phyloP scores from a whole-genome alignment of 1,284 basidiomycete species.

The Pseudozyma pruni region DNA sequence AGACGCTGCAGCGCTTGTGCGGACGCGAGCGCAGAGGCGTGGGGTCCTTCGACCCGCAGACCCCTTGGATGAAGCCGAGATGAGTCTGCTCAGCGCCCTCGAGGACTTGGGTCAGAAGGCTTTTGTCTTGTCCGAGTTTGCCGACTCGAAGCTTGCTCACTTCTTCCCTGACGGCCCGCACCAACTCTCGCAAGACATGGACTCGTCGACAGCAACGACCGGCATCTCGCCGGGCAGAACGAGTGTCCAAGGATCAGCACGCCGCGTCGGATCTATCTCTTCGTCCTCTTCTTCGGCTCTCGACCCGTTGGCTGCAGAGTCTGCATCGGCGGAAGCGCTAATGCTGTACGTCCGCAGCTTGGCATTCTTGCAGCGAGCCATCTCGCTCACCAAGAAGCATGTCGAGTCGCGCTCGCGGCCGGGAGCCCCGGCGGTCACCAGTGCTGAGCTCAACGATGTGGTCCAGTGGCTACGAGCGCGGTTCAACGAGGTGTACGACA shows the following conservation, averaged over 20 bases:
- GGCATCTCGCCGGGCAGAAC: constrained; percentile 30
- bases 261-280: constrained; percentile 30
- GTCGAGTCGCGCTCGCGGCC: constrained; percentile 62
- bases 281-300: constrained; percentile 43
- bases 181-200: constrained; percentile 42
- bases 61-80: constrained; percentile 71
- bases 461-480: constrained; percentile 73
- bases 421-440: constrained; percentile 59
- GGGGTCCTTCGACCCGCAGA: constrained; percentile 44
- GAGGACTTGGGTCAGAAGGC: constrained; percentile 96
- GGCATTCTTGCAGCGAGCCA: constrained; percentile 90
- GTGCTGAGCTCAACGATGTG: constrained; percentile 72
- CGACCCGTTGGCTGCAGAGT: constrained; percentile 57
- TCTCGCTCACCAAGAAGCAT: constrained; percentile 71
- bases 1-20: constrained; percentile 57
- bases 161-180: constrained; percentile 72
- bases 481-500: constrained; percentile 74
- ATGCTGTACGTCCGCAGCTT: constrained; percentile 93
- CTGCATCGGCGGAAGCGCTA: constrained; percentile 77
- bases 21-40: constrained; percentile 60
- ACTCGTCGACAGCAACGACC: constrained; percentile 26
- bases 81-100: constrained; percentile 78
- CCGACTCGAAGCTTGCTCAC: constrained; percentile 87
- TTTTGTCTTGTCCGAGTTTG: constrained; percentile 89
- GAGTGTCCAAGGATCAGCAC: constrained; percentile 21